Evolutionary conservation across 768 basidiomycete species (phyloP).

Genomic region (Lactifluus echinatus): DNA sequence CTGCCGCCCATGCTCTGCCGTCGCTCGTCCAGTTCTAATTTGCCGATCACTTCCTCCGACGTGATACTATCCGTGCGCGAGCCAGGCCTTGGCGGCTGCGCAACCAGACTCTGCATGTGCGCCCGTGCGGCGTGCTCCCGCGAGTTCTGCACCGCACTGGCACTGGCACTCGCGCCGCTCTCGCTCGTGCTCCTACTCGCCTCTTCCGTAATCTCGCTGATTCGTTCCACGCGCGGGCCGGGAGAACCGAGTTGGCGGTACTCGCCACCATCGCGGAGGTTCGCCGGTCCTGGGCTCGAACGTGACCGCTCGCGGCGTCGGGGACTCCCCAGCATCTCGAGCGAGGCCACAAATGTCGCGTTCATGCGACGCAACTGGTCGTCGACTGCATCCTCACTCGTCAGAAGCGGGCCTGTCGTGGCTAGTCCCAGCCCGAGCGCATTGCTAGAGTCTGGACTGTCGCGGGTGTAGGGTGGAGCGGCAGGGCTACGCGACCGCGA

Average conservation of each 20-base stretch:
- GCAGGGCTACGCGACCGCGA: constrained; percentile 9
- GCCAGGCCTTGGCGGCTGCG: constrained; percentile 25
- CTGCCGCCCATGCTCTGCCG: constrained; percentile 16
- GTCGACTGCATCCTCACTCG: constrained; percentile 58
- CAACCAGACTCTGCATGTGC: constrained; percentile 11
- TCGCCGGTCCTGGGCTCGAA: constrained; percentile 17
- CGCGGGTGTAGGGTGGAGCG: constrained; percentile 3
- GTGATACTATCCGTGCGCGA: constrained; percentile 37
- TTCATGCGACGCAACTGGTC: constrained; percentile 58
- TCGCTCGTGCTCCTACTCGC: constrained; percentile 7
- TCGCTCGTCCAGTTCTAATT: constrained; percentile 37
- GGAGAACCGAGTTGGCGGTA: constrained; percentile 5
- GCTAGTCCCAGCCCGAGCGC: constrained; percentile 23
- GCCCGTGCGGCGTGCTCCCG: constrained; percentile 20
- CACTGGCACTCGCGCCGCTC: neutral
- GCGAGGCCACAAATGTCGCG: constrained; percentile 52
- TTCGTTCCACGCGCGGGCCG: constrained; percentile 16
- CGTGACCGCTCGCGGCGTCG: constrained; percentile 25
- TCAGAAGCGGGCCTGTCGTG: constrained; percentile 45
- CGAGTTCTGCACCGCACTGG: constrained; percentile 12
- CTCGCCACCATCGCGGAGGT: constrained; percentile 5
- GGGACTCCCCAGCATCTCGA: constrained; percentile 45
- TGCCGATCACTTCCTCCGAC: constrained; percentile 45
- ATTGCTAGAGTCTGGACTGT: constrained; percentile 21
- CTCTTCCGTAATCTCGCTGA: constrained; percentile 20